Percentiles rank a stretch among this genome's conserved stretches.
These are phyloP conservation scores for Fusarium lyarnte DNA, from an alignment of 2,329 filamentous ascomycete genomes.

Conservation along the genomic window DNA sequence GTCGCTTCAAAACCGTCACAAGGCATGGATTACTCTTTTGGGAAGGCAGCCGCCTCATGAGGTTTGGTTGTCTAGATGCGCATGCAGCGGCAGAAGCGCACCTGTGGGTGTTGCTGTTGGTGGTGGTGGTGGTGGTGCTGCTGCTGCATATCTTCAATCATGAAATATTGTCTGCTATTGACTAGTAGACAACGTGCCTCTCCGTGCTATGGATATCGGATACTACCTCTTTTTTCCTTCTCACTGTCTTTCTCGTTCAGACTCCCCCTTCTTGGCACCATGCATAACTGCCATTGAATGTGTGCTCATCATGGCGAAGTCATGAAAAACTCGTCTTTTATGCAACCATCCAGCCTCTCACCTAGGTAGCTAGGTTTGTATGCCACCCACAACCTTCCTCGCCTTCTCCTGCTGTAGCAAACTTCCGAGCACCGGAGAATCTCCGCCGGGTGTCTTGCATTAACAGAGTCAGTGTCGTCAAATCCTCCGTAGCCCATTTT, in stretches of 20 bases:
- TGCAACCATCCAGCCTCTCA: slow-evolving; percentile 5
- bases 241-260: background rate
- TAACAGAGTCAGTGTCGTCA: background rate
- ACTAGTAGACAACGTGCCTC: background rate
- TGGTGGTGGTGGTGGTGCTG: background rate
- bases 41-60: background rate
- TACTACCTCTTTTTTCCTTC: background rate
- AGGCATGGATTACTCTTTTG: background rate
- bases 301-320: slow-evolving; percentile 3
- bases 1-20: background rate
- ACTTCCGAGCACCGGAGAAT: slow-evolving; percentile 20
- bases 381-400: slow-evolving; percentile 17
- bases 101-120: background rate
- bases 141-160: slow-evolving; percentile 5
- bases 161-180: slow-evolving; percentile 1
- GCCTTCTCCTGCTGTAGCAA: background rate
- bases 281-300: slow-evolving; percentile 11
- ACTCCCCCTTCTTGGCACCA: slow-evolving; percentile 12
- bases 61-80: background rate
- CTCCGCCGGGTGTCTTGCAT: slow-evolving; percentile 18
- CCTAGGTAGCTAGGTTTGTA: background rate
- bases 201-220: background rate
- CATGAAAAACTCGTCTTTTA: slow-evolving; percentile 27
- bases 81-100: slow-evolving; percentile 25
- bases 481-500: background rate